Conservation (phyloP, 2,329 filamentous ascomycete species). For the Coniochaeta ligniaria region DNA sequence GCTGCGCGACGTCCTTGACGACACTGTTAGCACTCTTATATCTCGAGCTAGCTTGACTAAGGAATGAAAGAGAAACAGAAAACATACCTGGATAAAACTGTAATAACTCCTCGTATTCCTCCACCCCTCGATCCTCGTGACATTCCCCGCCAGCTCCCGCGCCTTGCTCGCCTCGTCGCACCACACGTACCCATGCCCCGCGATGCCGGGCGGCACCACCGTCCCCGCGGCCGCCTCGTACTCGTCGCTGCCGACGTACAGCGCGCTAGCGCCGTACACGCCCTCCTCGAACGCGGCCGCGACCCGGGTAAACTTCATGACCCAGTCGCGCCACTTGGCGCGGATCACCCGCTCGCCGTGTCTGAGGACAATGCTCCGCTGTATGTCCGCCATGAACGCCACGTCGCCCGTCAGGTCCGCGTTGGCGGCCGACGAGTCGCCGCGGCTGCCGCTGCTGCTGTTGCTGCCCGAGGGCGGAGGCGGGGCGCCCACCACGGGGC, state of each 20-base stretch:
- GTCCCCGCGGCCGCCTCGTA: slow-evolving; percentile 51
- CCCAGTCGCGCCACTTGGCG: slow-evolving; percentile 89
- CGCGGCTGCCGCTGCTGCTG: too few species aligned
- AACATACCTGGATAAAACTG: slow-evolving; percentile 75
- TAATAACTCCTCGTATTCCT: slow-evolving; percentile 93
- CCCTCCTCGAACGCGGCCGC: slow-evolving; percentile 91
- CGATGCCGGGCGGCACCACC: slow-evolving; percentile 46
- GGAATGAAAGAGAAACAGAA: not conserved
- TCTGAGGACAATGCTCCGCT: slow-evolving; percentile 74
- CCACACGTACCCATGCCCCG: slow-evolving; percentile 92
- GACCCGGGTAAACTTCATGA: slow-evolving; percentile 88
- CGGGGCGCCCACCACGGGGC: not conserved
- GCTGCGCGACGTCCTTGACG: slow-evolving; percentile 55
- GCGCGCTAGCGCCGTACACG: slow-evolving; percentile 85
- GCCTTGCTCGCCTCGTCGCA: slow-evolving; percentile 71
- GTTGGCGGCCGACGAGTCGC: slow-evolving; percentile 14
- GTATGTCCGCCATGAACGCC: slow-evolving; percentile 81
- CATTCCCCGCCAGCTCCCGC: slow-evolving; percentile 84
- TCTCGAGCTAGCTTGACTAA: too few species aligned
- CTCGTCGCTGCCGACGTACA: slow-evolving; percentile 78
- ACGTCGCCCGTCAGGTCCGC: slow-evolving; percentile 76
- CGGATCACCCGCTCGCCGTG: slow-evolving; percentile 87
- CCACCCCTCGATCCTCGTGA: slow-evolving; percentile 93
- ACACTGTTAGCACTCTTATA: too few species aligned
- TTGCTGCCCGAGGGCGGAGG: slow-evolving; percentile 29